Base-by-base conservation (phyloP, 2,329 filamentous ascomycete genomes). In the Aspergillus pseudotamarii region DNA sequence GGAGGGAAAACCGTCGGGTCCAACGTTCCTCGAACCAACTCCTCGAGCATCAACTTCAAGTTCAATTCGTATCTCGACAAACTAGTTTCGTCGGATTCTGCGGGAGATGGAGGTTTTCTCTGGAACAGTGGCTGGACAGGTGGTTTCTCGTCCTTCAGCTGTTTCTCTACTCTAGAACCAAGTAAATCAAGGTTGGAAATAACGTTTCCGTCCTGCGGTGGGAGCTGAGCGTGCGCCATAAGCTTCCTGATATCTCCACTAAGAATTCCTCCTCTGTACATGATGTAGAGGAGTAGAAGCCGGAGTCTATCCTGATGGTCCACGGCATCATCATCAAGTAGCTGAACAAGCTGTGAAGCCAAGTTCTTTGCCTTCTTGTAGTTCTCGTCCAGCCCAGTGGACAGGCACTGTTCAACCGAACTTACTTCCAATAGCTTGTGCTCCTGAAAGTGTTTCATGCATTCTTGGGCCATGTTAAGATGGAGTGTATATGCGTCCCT, bases 401-500 rank as follows among this genome's bases (percentile, higher is more conserved):
- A 91, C 68, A 99, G 84, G 32, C 89, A 92, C 83, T 98, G 95
- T 79, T 99, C 95, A 6, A 94, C 86, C 0, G 91, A 90, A 14
- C 93, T 93, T 62, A 98, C 84, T 73, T 99, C 95, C 8, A 91
- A 86, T 8, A 99, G 84, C 74, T 96, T 97, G 75, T 90, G 87
- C 58, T 88, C 83, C 75, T 96, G 89, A 72, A 99, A 99, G 43
- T 91, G 87, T 70, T 93, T 93, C 94, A 98, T 98, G 76, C 93
- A 96, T 75, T 97, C 93, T 75, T 97, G 91, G 1, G 95, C 95
- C 94, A 99, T 98, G 69, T 89, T 94, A 48, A 99, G 83, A 78
- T 99, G 95, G 59, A 99, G 82, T 0, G 94, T 95, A 77, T 98
- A 99, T 1, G 92, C 90, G 74, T 96, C 93, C 77, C 98, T 97